Base-by-base conservation (phyloP, 495 filamentous ascomycete species). In the Penicillium malachiteum region DNA sequence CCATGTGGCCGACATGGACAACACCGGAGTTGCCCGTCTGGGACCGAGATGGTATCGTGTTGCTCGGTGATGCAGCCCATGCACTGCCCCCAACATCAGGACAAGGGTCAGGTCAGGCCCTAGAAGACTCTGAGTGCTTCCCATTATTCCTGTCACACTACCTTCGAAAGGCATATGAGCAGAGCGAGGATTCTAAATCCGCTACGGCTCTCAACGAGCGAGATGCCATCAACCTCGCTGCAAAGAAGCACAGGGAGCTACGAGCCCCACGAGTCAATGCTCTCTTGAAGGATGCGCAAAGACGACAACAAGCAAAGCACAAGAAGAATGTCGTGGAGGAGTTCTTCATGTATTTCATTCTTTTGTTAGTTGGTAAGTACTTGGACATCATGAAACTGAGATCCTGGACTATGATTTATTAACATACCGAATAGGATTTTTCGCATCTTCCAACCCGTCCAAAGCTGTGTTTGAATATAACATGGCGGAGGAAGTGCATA, bases 31-130 rank as follows among this genome's bases (percentile, higher is more conserved):
- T 56, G 5, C 54, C 54, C 5, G 37, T 50, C 30, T 56, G 54
- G 54, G 46, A 56, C 9, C 21, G 18, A 21, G 47, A 56, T 37
- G 54, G 54, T 3, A 50, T 56, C 11, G 39, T 56, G n/a, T 18
- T 56, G 31, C 46, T 56, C 11, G 54, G 54, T 5, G 54, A 56
- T 45, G 54, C 54, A 34, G 54, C 54, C 12, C 54, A 56, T 44
- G 54, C 54, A 30, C 14, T 56, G 32, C 54, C 54, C 17, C 54
- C 54, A 26, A 56, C 46, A 1, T 56, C 54, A 16, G 54, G 54
- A 9, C 54, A 56, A 32, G 54, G 54, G 4, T 56, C 54, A 12
- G 35, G 40, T 5, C 54, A 51, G 34, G 54, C 54, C 1, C n/a
- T 57, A 3, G 54, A 57, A n/a, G 48, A 57, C 47, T 34, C 48